Evolutionary conservation across 1,139 yeast genomes (phyloP), one percentile per base, ranked within the genome.

Genomic region (Hyphopichia fennica): DNA sequence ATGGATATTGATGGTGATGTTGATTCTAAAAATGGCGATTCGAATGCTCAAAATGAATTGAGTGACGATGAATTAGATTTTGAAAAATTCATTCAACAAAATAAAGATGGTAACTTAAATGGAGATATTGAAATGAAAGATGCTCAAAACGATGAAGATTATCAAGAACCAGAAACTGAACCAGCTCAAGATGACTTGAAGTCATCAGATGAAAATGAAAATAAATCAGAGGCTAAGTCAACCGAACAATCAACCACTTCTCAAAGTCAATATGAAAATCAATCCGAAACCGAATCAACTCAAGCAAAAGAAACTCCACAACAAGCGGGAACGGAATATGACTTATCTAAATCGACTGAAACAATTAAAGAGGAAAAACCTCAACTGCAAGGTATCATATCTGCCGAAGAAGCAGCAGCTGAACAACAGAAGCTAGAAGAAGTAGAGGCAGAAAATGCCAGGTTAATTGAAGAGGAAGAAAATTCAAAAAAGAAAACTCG

Each of bases 391-490:
- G n/a, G n/a, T n/a, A n/a, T 25, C 28, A 8, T 25, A 25, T 25
- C 28, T 7, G 28, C 13, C 13, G 28, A 25, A 25, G 28, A 25
- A 25, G 28, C 13, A 9, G 28, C 28, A 4, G 11, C 4, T 4
- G 65, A 53, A 4, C 63, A 57, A 2, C 68, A 62, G 3, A 65
- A 58, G 2, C 68, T 64, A 3, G 67, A 58, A 7, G 69, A 63
- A 4, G 69, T 62, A 5, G 71, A 63, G 7, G 57, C 57, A 1
- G 67, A 64, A 22, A 63, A 59, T 4, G 73, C 67, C 14, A 72
- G 67, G 31, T 74, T 68, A 32, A 77, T 68, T 27, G 75, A 69
- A 36, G 78, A 73, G 45, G 70, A 62, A 48, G 56, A 63, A 41
- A 65, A 62, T 40, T 62, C 63, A 36, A 51, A 22, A 14, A 18